A percentile compares a stretch with the other conserved stretches of the same genome.
Conservation (phyloP, 2,329 filamentous ascomycete genomes). For the Xenoacremonium recifei region DNA sequence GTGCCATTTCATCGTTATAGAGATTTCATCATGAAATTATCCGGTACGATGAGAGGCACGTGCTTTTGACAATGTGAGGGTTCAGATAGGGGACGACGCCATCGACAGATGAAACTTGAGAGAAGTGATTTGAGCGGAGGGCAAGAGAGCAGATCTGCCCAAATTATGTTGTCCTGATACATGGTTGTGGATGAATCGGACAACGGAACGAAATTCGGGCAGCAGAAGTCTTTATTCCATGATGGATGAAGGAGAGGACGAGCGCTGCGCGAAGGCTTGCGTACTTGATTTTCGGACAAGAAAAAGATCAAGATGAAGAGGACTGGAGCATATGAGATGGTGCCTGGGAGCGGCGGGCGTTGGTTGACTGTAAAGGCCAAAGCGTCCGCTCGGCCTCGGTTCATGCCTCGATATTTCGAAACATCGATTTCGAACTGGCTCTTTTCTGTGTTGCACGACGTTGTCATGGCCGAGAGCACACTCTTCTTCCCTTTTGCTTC, state of each 20-base stretch:
- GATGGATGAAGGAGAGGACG: constrained; percentile 7
- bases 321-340: no score
- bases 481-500: no score
- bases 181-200: constrained; percentile 14
- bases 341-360: no score
- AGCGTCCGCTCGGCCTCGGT: no score
- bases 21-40: constrained; percentile 5
- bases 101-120: background rate
- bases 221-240: constrained; percentile 20
- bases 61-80: constrained; percentile 11
- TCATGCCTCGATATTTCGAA: no score
- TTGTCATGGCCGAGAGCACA: no score
- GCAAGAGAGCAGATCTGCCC: constrained; percentile 7
- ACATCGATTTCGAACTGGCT: no score
- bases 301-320: constrained; percentile 9
- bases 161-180: constrained; percentile 14
- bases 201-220: constrained; percentile 21
- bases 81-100: background rate
- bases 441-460: no score
- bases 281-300: constrained; percentile 5
- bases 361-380: no score
- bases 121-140: constrained; percentile 5
- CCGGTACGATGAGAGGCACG: constrained; percentile 11
- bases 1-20: constrained; percentile 14
- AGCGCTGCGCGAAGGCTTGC: no score